Evolutionary conservation across 2,329 filamentous ascomycete species (phyloP).

Genomic region (Domatiomyces catenatus): DNA sequence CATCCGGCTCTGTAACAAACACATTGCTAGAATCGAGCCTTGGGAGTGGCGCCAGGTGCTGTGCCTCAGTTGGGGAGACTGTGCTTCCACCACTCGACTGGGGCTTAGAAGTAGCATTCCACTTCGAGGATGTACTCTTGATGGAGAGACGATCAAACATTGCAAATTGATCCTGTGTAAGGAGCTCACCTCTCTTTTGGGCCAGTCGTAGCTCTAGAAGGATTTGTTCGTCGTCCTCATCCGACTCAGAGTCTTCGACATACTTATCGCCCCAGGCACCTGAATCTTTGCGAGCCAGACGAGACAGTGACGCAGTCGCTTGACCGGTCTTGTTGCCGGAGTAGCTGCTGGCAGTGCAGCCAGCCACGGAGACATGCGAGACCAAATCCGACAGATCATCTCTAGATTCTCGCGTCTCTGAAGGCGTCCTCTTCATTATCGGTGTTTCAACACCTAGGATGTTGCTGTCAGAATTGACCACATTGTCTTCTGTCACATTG

Average conservation of each 20-base stretch:
- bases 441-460: not conserved
- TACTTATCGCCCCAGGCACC: constrained; percentile 52
- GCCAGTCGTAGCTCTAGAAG: not conserved
- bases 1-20: not conserved
- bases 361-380: constrained; percentile 11
- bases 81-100: not conserved
- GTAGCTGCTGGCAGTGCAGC: constrained; percentile 8
- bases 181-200: not conserved
- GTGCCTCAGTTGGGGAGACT: not conserved
- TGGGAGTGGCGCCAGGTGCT: not conserved
- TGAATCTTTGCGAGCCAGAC: constrained; percentile 33
- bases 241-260: constrained; percentile 37
- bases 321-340: constrained; percentile 12
- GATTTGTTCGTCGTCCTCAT: constrained; percentile 17
- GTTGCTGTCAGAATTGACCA: not conserved
- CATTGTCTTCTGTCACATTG: not conserved
- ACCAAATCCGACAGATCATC: constrained; percentile 22
- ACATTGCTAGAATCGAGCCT: not conserved
- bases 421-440: constrained; percentile 9
- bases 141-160: not conserved
- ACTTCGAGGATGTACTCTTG: not conserved
- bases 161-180: not conserved
- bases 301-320: constrained; percentile 11
- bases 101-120: not conserved
- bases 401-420: constrained; percentile 15